Percentiles rank a stretch among this genome's conserved stretches.
These are phyloP conservation scores for Cicer yamashitae DNA, from an alignment of 306 rosid species.

Conservation along the genomic window DNA sequence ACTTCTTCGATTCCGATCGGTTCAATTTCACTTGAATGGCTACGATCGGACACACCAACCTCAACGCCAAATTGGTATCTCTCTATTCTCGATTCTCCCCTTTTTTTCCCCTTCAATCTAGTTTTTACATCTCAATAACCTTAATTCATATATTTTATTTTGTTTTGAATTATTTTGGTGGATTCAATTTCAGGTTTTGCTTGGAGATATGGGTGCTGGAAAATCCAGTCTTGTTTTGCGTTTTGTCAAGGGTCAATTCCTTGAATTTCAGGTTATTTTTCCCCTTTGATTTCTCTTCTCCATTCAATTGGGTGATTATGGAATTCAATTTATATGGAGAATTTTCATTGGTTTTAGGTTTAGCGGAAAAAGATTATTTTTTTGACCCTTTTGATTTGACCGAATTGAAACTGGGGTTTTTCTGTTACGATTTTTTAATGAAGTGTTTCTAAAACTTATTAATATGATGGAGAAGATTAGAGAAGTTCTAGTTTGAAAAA, in stretches of 20 bases:
- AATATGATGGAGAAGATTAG: conserved; percentile 1
- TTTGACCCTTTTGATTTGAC: background rate
- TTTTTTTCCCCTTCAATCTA: background rate
- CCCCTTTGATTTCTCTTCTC: background rate
- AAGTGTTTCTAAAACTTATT: conserved; percentile 4
- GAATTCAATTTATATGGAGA: background rate
- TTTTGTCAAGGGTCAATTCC: conserved; percentile 65
- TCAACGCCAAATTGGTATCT: conserved; percentile 58
- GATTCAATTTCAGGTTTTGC: conserved; percentile 51
- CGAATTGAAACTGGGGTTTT: conserved; percentile 24
- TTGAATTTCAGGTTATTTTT: conserved; percentile 54
- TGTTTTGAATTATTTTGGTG: background rate
- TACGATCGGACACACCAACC: conserved; percentile 55
- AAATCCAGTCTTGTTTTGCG: conserved; percentile 65
- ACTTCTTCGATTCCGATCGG: conserved; percentile 30
- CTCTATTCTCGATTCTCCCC: background rate
- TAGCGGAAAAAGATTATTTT: background rate
- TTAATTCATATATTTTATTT: background rate
- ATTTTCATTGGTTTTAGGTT: background rate
- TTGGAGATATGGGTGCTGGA: conserved; percentile 65
- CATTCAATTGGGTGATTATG: background rate
- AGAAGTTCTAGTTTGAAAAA: background rate
- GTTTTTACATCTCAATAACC: background rate
- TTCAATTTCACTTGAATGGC: conserved; percentile 52
- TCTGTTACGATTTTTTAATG: conserved; percentile 4